Evolutionary conservation across 1,284 basidiomycete species (phyloP).

Genomic region (Wallemia ichthyophaga): DNA sequence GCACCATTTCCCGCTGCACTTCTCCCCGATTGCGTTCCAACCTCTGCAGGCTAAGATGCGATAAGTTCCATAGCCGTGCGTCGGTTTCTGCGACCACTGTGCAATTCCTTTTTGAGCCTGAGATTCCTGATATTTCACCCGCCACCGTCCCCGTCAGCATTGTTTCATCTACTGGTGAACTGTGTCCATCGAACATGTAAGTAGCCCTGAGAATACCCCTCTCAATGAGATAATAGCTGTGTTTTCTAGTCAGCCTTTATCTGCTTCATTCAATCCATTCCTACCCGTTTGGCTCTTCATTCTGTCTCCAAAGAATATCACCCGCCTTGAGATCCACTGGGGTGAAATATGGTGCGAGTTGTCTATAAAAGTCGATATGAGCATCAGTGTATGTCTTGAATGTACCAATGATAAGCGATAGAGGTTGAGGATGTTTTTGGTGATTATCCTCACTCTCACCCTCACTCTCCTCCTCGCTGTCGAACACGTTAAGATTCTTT

Average conservation of each 20-base stretch:
- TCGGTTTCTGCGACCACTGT: conserved; percentile 50
- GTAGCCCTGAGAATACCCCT: conserved; percentile 48
- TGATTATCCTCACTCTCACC: conserved; percentile 3
- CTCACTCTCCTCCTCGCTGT: conserved; percentile 14
- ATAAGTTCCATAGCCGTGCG: conserved; percentile 49
- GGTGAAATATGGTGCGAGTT: conserved; percentile 38
- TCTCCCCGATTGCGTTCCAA: conserved; percentile 36
- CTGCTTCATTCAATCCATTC: no score
- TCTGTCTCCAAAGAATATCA: conserved; percentile 40
- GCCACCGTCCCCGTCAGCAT: conserved; percentile 80
- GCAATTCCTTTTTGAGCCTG: conserved; percentile 47
- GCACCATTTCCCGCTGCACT: conserved; percentile 33
- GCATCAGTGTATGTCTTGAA: conserved; percentile 34
- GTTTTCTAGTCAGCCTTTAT: no score
- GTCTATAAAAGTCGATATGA: conserved; percentile 17
- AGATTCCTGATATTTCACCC: conserved; percentile 55
- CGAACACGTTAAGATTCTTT: background rate
- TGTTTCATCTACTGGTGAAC: conserved; percentile 38
- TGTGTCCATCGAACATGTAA: conserved; percentile 40
- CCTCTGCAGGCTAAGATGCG: conserved; percentile 23
- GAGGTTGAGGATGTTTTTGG: conserved; percentile 14
- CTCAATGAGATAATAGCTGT: conserved; percentile 49
- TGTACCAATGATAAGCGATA: conserved; percentile 29
- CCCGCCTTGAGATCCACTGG: conserved; percentile 28
- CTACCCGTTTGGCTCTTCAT: conserved; percentile 36